These are phyloP conservation scores for Elongisporangium undulatum DNA, from an alignment of 352 stramenopile genomes.

Conservation along the genomic window DNA sequence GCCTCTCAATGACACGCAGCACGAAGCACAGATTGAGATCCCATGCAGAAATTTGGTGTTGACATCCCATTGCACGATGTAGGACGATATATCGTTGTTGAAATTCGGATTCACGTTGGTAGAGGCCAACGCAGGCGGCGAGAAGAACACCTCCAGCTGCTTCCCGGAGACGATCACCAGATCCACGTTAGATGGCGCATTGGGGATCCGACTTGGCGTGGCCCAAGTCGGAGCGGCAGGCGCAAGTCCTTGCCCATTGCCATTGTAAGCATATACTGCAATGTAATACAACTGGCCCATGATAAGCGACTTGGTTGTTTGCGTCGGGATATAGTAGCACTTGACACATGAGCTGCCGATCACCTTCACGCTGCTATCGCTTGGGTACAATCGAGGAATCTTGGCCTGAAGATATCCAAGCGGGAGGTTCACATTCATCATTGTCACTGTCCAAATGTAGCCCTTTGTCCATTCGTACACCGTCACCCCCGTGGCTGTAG, in stretches of 20 bases:
- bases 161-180: constrained; percentile 84
- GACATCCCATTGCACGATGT: constrained; percentile 89
- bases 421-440: constrained; percentile 38
- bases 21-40: constrained; percentile 36
- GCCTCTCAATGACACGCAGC: constrained; percentile 35
- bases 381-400: constrained; percentile 45
- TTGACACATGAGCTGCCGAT: constrained; percentile 40
- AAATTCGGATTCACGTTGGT: constrained; percentile 57
- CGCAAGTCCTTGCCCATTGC: constrained; percentile 48
- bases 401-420: constrained; percentile 48
- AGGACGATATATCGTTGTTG: constrained; percentile 85
- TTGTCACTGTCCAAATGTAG: constrained; percentile 55
- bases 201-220: constrained; percentile 83
- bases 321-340: constrained; percentile 64
- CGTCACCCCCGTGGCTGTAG: constrained; percentile 25
- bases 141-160: constrained; percentile 89
- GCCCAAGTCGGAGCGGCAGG: constrained; percentile 9
- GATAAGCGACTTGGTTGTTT: constrained; percentile 45
- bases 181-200: constrained; percentile 84
- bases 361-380: constrained; percentile 33
- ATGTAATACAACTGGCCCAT: constrained; percentile 79
- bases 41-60: constrained; percentile 63
- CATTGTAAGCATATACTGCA: constrained; percentile 72
- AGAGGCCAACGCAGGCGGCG: constrained; percentile 48
- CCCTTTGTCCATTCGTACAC: constrained; percentile 75